A percentile compares a stretch with the other conserved stretches of the same genome.
Evolutionary conservation across 2,329 filamentous ascomycete genomes (phyloP).

Genomic region (Ciborinia camelliae): DNA sequence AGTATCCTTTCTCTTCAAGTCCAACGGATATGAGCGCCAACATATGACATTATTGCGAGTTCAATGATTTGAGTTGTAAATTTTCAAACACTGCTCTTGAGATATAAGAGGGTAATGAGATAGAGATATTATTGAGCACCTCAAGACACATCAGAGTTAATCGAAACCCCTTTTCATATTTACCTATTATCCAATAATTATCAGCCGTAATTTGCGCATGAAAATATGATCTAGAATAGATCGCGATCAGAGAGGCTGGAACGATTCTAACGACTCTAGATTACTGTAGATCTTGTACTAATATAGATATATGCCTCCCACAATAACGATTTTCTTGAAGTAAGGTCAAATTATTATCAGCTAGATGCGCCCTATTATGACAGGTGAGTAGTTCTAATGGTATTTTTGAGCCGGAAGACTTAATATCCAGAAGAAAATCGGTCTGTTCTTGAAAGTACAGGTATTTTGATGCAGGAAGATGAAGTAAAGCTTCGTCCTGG

Average conservation of each 20-base stretch:
- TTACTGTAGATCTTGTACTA: not conserved
- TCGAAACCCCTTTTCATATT: not conserved
- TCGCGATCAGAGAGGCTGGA: too few species aligned
- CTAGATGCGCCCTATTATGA: not conserved
- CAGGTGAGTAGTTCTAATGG: not conserved
- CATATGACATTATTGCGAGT: slow-evolving; percentile 22
- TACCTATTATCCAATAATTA: not conserved
- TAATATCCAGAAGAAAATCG: not conserved
- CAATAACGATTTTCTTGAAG: slow-evolving; percentile 11
- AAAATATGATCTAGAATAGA: not conserved
- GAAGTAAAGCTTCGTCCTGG: not conserved
- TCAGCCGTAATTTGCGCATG: too few species aligned
- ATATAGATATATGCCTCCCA: not conserved
- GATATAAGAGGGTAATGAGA: not conserved
- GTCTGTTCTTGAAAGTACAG: not conserved
- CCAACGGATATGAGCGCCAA: slow-evolving; percentile 20
- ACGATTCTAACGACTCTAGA: not conserved
- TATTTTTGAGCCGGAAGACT: not conserved
- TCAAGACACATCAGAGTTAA: not conserved
- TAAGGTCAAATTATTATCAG: not conserved
- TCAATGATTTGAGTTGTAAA: slow-evolving; percentile 18
- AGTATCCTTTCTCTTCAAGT: slow-evolving; percentile 3
- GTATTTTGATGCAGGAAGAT: not conserved
- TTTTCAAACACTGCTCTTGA: slow-evolving; percentile 3
- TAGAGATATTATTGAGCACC: not conserved